Conservation (phyloP, 352 stramenopile genomes). For the Phytophthora niederhauseri region DNA sequence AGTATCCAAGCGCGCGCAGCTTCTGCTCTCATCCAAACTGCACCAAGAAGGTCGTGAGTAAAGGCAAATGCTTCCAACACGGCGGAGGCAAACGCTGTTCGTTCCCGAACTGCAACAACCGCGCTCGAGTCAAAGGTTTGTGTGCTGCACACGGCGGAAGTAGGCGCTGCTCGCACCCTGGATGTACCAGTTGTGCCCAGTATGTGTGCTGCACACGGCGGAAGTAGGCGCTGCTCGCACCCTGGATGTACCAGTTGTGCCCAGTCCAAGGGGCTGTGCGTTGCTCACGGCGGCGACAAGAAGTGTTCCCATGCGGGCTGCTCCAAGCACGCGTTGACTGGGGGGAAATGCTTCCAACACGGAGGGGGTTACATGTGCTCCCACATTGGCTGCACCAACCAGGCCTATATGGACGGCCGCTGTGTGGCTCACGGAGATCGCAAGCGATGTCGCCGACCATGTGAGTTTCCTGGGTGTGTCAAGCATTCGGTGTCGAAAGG, state of each 20-base stretch:
- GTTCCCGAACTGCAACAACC: neutral
- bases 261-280: neutral
- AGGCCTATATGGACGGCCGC: constrained; percentile 3
- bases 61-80: neutral
- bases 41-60: neutral
- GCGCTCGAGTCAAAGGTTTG: neutral
- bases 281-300: neutral
- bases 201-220: neutral
- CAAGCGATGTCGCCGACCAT: neutral
- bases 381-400: neutral
- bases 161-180: neutral
- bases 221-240: neutral
- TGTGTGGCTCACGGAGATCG: constrained; percentile 1
- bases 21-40: neutral
- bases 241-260: neutral
- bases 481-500: neutral
- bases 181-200: neutral
- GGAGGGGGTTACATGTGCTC: neutral
- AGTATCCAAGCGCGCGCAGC: neutral
- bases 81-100: neutral
- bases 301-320: constrained; percentile 1
- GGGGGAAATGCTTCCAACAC: constrained; percentile 3
- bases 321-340: constrained; percentile 7
- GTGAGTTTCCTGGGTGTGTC: neutral
- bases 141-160: neutral